Base-by-base conservation (phyloP, 495 filamentous ascomycete species). In the Aspergillus leporis region DNA sequence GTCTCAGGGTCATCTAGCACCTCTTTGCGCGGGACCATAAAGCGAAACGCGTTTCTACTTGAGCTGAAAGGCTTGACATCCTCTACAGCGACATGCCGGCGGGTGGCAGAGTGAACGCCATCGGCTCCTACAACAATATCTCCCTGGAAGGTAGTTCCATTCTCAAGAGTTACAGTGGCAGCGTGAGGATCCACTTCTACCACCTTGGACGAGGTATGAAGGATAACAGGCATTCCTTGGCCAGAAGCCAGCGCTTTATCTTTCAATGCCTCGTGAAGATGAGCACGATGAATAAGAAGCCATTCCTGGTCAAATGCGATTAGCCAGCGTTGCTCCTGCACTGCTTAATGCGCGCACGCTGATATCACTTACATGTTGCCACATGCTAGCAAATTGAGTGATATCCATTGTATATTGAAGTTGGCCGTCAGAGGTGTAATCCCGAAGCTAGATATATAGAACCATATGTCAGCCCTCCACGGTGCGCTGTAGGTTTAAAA, bases 21-120 rank as follows among this genome's bases (percentile, higher is more conserved):
- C 10, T 67, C 63, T 30, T 79, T 62, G 3, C 75, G 72, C 3
- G 74, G 66, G 1, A 87, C 71, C 3, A 86, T 64, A 64, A 89
- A 87, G n/a, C 85, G 77, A 67, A 85, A 89, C 2, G 85, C 85
- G 51, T 75, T 80, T 56, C 80, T 83, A 7, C 85, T 83, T 6
- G 78, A 79, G 56, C 77, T 69, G 46, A 76, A 74, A 4, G 80
- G 65, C 16, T 70, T 70, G 23, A 72, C 40, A 12, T 72, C 67
- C 16, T 58, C 68, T 22, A 72, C 74, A 25, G 70, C 61, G 56
- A 86, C 72, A 58, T 78, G 76, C 22, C 66, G 53, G n/a, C 80
- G 66, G 16, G 78, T 76, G 22, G 66, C 62, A 51, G 79, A 82
- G 61, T 81, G 76, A 6, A 83, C 79, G 0, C 83, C 84, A 61